phyloP scores from a whole-genome alignment of 768 basidiomycete genomes.

The Psilocybe azurescens region DNA sequence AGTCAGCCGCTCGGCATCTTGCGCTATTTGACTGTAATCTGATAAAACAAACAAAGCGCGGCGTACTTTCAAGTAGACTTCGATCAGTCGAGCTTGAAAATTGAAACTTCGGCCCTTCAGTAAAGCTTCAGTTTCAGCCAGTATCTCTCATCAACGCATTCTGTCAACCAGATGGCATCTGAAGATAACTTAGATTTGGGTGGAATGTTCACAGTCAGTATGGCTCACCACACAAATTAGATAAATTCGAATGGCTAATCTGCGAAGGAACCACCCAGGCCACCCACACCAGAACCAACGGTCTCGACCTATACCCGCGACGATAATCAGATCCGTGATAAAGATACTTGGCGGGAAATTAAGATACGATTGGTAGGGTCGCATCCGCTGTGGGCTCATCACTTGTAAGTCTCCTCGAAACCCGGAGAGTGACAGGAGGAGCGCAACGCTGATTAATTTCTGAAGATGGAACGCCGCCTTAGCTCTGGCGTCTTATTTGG shows the following conservation, averaged over 20 bases:
- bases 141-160: too few species aligned
- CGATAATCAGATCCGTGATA: constrained; percentile 6
- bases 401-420: constrained; percentile 53
- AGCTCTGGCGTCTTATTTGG: constrained; percentile 73
- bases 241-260: constrained; percentile 15
- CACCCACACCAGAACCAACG: constrained; percentile 71
- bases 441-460: not conserved
- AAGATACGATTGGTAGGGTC: constrained; percentile 75
- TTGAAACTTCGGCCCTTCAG: too few species aligned
- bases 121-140: too few species aligned
- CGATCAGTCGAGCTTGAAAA: too few species aligned
- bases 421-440: not conserved
- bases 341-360: constrained; percentile 46
- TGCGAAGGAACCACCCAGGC: constrained; percentile 66
- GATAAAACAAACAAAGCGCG: too few species aligned
- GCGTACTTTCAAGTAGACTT: too few species aligned
- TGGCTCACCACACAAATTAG: not conserved
- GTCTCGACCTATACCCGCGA: constrained; percentile 53
- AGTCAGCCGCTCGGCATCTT: too few species aligned
- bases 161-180: not conserved
- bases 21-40: too few species aligned
- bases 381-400: constrained; percentile 84
- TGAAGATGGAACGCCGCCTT: constrained; percentile 83
- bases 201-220: constrained; percentile 54
- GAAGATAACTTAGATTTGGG: constrained; percentile 44